phyloP scores from a whole-genome alignment of 1,139 yeast species.

The Kluyveromyces sp. region DNA sequence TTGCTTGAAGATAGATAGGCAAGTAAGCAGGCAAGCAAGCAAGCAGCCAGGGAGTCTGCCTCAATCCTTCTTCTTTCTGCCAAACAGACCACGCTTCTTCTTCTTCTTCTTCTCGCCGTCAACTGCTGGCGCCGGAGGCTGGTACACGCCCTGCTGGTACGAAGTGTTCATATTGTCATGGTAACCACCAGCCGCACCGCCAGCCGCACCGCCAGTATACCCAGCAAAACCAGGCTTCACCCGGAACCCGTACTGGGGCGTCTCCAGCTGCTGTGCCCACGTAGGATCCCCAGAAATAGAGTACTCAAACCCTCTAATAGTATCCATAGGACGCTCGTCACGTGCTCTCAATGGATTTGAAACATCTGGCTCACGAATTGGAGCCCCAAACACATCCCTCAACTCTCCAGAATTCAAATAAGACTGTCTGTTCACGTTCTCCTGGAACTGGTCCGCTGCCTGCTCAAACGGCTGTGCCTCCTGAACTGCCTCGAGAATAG shows the following conservation, averaged over 20 bases:
- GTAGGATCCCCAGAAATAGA: constrained; percentile 81
- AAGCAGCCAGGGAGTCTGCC: neutral
- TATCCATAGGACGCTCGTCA: constrained; percentile 93
- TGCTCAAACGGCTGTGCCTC: constrained; percentile 95
- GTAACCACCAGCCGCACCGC: neutral
- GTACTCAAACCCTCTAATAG: constrained; percentile 86
- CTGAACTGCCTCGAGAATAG: constrained; percentile 81
- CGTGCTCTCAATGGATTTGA: constrained; percentile 89
- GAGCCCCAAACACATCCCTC: constrained; percentile 78
- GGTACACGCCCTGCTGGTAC: constrained; percentile 56
- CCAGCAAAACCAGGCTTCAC: constrained; percentile 50
- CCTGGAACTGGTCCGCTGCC: constrained; percentile 35
- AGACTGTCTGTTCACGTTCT: constrained; percentile 28
- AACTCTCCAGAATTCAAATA: constrained; percentile 27
- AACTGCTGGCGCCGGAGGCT: constrained; percentile 45
- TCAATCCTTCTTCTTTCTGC: constrained; percentile 48
- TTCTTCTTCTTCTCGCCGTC: constrained; percentile 39
- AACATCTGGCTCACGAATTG: constrained; percentile 66
- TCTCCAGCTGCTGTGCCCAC: constrained; percentile 74
- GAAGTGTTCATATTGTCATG: constrained; percentile 24
- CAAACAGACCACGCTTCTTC: constrained; percentile 70
- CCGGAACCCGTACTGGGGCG: constrained; percentile 72
- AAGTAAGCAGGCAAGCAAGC: neutral
- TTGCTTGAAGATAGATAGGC: neutral
- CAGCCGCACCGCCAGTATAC: neutral